Evolutionary conservation across 768 basidiomycete genomes (phyloP).

Genomic region (Cyclocybe cylindracea): DNA sequence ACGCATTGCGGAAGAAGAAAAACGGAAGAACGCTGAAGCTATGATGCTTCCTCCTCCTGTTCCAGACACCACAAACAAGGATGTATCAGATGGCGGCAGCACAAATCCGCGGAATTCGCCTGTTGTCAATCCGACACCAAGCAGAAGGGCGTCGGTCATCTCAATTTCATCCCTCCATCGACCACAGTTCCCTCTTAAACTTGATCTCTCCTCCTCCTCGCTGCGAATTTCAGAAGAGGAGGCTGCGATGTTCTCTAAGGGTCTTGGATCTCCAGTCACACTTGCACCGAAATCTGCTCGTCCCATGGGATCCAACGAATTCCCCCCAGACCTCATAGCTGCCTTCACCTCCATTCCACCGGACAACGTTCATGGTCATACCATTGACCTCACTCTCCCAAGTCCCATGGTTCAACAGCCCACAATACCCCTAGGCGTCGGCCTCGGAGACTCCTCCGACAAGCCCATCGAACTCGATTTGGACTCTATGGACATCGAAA

Average conservation of each 20-base stretch:
- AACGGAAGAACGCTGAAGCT: conserved; percentile 18
- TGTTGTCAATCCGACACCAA: conserved; percentile 29
- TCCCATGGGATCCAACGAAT: conserved; percentile 51
- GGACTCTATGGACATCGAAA: conserved; percentile 67
- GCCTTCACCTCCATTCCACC: conserved; percentile 45
- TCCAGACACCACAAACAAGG: conserved; percentile 25
- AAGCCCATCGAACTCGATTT: conserved; percentile 83
- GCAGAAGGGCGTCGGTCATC: conserved; percentile 73
- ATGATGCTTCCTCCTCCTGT: conserved; percentile 20
- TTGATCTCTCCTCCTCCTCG: conserved; percentile 76
- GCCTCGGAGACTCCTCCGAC: conserved; percentile 64
- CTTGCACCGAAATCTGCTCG: conserved; percentile 81
- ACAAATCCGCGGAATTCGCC: conserved; percentile 31
- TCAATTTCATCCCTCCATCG: conserved; percentile 81
- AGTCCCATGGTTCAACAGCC: conserved; percentile 21
- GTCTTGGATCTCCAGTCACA: conserved; percentile 76
- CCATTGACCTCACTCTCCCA: conserved; percentile 63
- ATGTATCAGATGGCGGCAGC: conserved; percentile 22
- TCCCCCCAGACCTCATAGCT: conserved; percentile 67
- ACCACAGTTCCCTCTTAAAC: conserved; percentile 67
- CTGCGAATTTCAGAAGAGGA: conserved; percentile 72
- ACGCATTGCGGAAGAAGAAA: conserved; percentile 41
- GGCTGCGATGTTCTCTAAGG: conserved; percentile 54
- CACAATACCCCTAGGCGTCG: conserved; percentile 32
- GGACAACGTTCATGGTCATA: conserved; percentile 31